Conservation (phyloP, 495 filamentous ascomycete genomes). For the Opeltia flavorubescens region DNA sequence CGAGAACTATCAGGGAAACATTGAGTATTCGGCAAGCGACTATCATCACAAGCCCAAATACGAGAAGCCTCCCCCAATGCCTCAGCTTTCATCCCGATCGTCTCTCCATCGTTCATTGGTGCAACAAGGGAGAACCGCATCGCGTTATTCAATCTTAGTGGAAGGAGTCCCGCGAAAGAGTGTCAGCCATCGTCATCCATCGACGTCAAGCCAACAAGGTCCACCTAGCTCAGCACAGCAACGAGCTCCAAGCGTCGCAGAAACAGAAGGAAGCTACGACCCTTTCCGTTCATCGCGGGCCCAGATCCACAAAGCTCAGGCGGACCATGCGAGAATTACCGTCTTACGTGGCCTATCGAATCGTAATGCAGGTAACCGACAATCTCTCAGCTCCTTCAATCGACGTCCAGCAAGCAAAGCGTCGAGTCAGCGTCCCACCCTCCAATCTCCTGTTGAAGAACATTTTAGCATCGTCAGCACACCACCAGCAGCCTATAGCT, state of each 20-base stretch:
- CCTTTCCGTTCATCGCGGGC: constrained; percentile 61
- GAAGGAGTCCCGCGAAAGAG: constrained; percentile 21
- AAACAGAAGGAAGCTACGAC: constrained; percentile 55
- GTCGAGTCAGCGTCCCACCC: constrained; percentile 9
- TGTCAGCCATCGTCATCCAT: background rate
- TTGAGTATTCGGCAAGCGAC: constrained; percentile 73
- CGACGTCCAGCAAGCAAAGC: constrained; percentile 7
- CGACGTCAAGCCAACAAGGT: too few species aligned
- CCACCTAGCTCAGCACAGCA: constrained; percentile 20
- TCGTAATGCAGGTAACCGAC: background rate
- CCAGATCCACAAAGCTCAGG: constrained; percentile 20
- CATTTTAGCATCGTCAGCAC: constrained; percentile 12
- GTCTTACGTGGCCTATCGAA: constrained; percentile 37
- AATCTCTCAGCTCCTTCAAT: constrained; percentile 4
- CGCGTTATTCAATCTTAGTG: constrained; percentile 59
- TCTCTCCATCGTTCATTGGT: constrained; percentile 25
- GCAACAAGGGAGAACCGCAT: constrained; percentile 39
- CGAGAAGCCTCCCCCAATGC: constrained; percentile 13
- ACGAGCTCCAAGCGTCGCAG: constrained; percentile 31
- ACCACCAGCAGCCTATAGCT: constrained; percentile 8
- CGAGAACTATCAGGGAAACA: constrained; percentile 63
- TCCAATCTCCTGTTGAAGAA: constrained; percentile 5
- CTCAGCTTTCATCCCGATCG: constrained; percentile 24
- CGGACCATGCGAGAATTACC: constrained; percentile 46
- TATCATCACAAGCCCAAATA: constrained; percentile 60